Evolutionary conservation across 2,329 filamentous ascomycete genomes (phyloP), one percentile per base, ranked within the genome.

Genomic region (Phyllosticta citrichinensis): DNA sequence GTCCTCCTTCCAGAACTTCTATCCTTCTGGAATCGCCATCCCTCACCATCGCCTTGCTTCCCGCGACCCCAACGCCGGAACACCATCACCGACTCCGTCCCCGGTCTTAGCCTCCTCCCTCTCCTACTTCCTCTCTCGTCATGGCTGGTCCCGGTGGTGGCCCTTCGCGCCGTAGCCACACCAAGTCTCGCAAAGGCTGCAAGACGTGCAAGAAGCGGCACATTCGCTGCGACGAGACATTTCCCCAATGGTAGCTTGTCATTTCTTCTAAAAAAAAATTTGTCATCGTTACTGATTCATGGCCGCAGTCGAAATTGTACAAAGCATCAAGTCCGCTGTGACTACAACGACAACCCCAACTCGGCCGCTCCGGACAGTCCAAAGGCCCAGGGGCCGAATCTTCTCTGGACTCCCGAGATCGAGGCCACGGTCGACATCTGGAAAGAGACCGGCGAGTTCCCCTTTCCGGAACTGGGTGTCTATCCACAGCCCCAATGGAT

Each of bases 171-270:
- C 84, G 84, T 74, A 96, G 93, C 80, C 94, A 99, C 80, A 99
- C 94, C 74, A 99, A 99, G 81, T 97, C 93, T 70, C 87, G 94
- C 72, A 97, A 97, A 79, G 94, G 94, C 65, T 99, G 94, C 82
- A 93, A 95, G 71, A 96, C 91, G 64, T 99, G 94, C 83, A 99
- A 99, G 78, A 87, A 89, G 74, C 86, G 94, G 73, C 94, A 99
- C 76, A 99, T 99, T 73, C 85, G 94, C 69, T 99, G 94, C 77
- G 94, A 99, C 72, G 94, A 99, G 76, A 96, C 86, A 67, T 97
- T 96, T 70, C 94, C 94, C 57, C 94, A 99, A 83, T 99, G 93
- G 91, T 96, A 81, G 22, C 69, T 82, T 65, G 17, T 47, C 40
- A 19, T 47, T n/a, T 47, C n/a, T 14, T n/a, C n/a, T n/a, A n/a